Evolutionary conservation across 495 filamentous ascomycete genomes (phyloP).

Genomic region (Trypethelium eluteriae): DNA sequence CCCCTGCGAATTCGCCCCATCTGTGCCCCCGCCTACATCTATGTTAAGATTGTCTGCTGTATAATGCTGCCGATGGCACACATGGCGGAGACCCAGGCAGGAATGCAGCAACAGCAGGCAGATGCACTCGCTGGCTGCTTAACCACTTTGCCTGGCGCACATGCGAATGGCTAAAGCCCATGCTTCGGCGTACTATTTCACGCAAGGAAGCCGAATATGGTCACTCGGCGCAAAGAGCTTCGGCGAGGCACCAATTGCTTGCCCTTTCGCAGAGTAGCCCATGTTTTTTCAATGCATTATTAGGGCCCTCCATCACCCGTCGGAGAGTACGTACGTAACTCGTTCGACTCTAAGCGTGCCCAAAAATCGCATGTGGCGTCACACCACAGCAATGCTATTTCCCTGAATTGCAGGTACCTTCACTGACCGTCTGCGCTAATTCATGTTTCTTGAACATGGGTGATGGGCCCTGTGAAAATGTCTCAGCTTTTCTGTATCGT

Average conservation of each 20-base stretch:
- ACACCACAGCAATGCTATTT: background rate
- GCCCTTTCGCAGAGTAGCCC: background rate
- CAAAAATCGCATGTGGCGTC: background rate
- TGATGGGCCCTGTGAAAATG: background rate
- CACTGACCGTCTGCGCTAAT: slow-evolving; percentile 1
- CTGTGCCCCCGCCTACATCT: background rate
- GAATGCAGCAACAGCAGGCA: background rate
- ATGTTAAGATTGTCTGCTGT: background rate
- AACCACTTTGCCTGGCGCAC: no score
- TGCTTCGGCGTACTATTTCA: background rate
- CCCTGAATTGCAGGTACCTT: slow-evolving; percentile 6
- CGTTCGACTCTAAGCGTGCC: background rate
- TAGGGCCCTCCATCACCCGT: background rate
- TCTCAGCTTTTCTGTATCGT: slow-evolving; percentile 4
- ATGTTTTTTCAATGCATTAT: background rate
- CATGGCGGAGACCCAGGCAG: background rate
- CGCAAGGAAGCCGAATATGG: background rate
- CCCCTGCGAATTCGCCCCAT: background rate
- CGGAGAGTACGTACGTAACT: slow-evolving; percentile 8
- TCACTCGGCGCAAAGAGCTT: background rate
- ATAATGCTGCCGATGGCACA: background rate
- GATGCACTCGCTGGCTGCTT: background rate
- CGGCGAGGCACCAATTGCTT: background rate
- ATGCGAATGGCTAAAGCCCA: background rate
- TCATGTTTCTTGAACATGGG: background rate